Evolutionary conservation across 1,139 yeast species (phyloP), one percentile per base, ranked within the genome.

Genomic region (Candida buenavistaensis): DNA sequence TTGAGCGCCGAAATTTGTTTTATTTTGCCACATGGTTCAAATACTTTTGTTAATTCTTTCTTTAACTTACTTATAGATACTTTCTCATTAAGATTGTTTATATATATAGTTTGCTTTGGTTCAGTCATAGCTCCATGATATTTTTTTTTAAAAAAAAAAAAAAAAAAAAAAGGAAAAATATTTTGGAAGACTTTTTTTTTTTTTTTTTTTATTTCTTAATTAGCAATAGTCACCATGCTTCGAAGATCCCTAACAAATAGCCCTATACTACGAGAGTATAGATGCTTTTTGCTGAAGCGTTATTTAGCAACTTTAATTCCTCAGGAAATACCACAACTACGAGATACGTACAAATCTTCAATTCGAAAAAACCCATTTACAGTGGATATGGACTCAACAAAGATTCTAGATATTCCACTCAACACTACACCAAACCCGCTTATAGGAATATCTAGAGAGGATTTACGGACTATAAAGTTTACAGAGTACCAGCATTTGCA

Each of bases 81-180:
- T 45, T 77, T 78, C 48, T 88, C 95, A 51, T 85, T 83, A 43
- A 88, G 62, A 50, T 86, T 86, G 45, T 83, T 71, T 23, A 85
- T 54, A 51, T 85, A 85, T 24, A 81, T 53, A 2, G 81, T 76
- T 40, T 61, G 61, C 41, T 46, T 52, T 5, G 51, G 48, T 19
- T 19, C 36, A n/a, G 35, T n/a, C n/a, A n/a, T n/a, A n/a, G n/a
- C n/a, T n/a, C 25, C 40, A 37, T 36, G 16, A 24, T 36, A 5
- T 17, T 5, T 17, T 6, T 17, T 17, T 17, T 17, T 5, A 17
- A 17, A 17, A 5, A 17, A 17, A 17, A 17, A 17, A 17, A 17
- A 17, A 17, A 17, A 17, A 17, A 17, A 17, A 6, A 17, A 28
- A 10, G 12, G 8, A 5, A n/a, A 15, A 6, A 6, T 26, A 10